Percentiles rank a stretch among this genome's conserved stretches.
phyloP scores from a whole-genome alignment of 352 stramenopile genomes.

The Globisporangium solare region DNA sequence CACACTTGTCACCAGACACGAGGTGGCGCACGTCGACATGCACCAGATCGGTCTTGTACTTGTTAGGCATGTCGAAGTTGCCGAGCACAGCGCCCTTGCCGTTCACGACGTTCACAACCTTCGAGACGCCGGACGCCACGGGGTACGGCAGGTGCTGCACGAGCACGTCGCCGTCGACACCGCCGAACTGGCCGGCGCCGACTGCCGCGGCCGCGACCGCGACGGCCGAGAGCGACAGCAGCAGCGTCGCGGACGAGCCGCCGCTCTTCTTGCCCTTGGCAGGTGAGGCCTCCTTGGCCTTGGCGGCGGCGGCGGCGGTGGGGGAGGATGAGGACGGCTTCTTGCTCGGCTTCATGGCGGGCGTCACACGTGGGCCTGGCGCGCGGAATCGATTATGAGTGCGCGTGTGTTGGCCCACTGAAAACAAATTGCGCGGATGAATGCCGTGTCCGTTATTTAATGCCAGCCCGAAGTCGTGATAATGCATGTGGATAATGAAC shows the following conservation, averaged over 20 bases:
- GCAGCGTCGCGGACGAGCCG: background rate
- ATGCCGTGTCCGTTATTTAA: background rate
- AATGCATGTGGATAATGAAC: background rate
- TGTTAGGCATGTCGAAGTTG: conserved; percentile 32
- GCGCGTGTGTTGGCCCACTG: background rate
- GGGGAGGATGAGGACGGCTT: background rate
- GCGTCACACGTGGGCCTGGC: background rate
- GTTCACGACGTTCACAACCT: background rate
- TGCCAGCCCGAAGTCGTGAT: background rate
- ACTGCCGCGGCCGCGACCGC: conserved; percentile 11
- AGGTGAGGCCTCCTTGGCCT: conserved; percentile 2
- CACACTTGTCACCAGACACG: conserved; percentile 30
- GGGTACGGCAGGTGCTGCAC: conserved; percentile 12
- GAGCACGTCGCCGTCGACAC: conserved; percentile 10
- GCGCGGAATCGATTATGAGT: conserved; percentile 8
- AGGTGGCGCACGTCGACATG: conserved; percentile 33
- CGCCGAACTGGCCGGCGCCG: conserved; percentile 10
- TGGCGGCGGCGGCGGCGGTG: background rate
- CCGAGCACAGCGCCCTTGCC: conserved; percentile 11
- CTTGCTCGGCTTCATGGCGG: conserved; percentile 11
- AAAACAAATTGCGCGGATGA: conserved; percentile 1
- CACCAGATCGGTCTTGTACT: conserved; percentile 61
- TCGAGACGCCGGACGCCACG: conserved; percentile 10
- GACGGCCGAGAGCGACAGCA: conserved; percentile 19
- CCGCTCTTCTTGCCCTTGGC: conserved; percentile 7